Conservation (phyloP, 2,329 filamentous ascomycete species). For the Penicillium carneum region DNA sequence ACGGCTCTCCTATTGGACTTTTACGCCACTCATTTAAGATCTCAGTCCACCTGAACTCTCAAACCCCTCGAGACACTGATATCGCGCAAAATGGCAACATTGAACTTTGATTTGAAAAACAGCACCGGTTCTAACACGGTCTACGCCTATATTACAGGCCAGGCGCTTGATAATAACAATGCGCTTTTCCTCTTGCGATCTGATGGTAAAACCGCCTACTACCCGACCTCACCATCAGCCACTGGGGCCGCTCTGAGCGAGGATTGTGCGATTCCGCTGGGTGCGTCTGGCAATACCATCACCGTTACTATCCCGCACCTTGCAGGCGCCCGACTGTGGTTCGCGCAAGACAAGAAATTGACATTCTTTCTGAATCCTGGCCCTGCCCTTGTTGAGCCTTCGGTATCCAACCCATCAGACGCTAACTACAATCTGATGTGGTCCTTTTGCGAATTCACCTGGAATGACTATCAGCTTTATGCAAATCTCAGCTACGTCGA, state of each 20-base stretch:
- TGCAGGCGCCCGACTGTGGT: constrained; percentile 76
- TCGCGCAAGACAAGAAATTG: constrained; percentile 66
- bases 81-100: constrained; percentile 47
- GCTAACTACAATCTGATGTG: constrained; percentile 68
- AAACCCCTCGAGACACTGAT: not conserved
- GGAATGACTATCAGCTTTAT: constrained; percentile 67
- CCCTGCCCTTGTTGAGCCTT: constrained; percentile 76
- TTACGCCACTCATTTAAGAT: constrained; percentile 11
- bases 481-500: constrained; percentile 78
- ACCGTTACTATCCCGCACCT: constrained; percentile 73
- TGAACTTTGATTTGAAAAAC: constrained; percentile 71
- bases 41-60: not conserved
- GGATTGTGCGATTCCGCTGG: constrained; percentile 70
- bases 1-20: constrained; percentile 17
- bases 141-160: constrained; percentile 76
- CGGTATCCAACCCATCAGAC: constrained; percentile 70
- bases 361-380: constrained; percentile 75
- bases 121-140: constrained; percentile 66
- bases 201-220: constrained; percentile 71
- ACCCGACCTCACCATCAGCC: constrained; percentile 65
- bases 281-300: constrained; percentile 65
- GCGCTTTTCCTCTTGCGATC: constrained; percentile 68
- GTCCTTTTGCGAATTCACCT: constrained; percentile 75
- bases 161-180: constrained; percentile 66
- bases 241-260: constrained; percentile 59